Base-by-base conservation (phyloP, 2,329 filamentous ascomycete species). In the Ilyonectria mors-panacis region DNA sequence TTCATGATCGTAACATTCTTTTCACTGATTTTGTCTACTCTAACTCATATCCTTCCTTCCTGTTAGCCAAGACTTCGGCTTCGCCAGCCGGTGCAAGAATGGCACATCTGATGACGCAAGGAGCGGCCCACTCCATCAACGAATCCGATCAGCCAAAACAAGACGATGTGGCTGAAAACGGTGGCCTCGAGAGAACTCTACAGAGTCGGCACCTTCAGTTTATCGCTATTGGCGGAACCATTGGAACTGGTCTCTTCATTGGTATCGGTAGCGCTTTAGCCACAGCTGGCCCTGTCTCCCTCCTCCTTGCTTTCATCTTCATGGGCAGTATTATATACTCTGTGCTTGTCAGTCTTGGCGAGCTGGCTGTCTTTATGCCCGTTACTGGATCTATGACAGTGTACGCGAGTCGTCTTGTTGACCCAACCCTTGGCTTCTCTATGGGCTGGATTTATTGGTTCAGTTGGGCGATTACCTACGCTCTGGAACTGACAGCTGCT, bases 281-380 rank as follows among this genome's bases (percentile, higher is more conserved):
- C 21, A 50, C 42, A 19, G 60, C 60, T n/a, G 60, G 60, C 30
- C 60, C 60, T 8, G 51, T 63, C 17, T 48, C 51, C 15, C 60
- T 63, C 39, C 51, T 63, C 13, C 21, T 63, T 2, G 60, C 42
- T 7, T 63, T 63, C 39, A 51, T 56, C 21, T 57, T 63, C 23
- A 57, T 56, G 54, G 60, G 60, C 53, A 56, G 54, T 13, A 33
- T 56, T 44, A 56, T 63, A 47, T 63, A 45, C 19, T 56, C 51
- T 6, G 54, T 63, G n/a, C 21, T 63, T 4, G 37, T 63, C 30
- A 57, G 51, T 73, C 85, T 91, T 61, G 85, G 84, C 21, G 87
- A 89, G 78, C 87, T 91, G 81, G 87, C 88, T 23, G 85, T 89
- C 35, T 91, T 88, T 82, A 84, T 92, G 58, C 87, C 89, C 4